These are phyloP conservation scores for Trichoderma lentiforme DNA, from an alignment of 2,329 filamentous ascomycete genomes.

Conservation along the genomic window DNA sequence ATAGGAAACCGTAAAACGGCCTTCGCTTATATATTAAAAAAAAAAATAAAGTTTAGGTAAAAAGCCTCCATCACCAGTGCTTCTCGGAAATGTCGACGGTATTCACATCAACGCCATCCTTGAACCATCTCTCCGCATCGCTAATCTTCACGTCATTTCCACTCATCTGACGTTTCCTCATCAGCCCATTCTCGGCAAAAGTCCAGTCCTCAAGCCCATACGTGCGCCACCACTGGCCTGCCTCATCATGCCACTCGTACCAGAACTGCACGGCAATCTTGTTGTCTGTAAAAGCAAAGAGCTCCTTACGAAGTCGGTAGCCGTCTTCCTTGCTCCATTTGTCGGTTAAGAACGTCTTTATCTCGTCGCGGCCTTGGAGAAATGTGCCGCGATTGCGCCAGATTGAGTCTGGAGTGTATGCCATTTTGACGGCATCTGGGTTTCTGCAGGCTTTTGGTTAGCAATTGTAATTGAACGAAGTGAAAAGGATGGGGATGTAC, in stretches of 20 bases:
- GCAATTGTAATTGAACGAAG: not conserved
- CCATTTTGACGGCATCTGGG: conserved; percentile 62
- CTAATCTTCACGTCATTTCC: conserved; percentile 66
- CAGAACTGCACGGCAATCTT: conserved; percentile 87
- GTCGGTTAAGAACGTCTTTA: conserved; percentile 63
- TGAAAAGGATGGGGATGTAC: conserved; percentile 12
- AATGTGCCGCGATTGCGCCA: conserved; percentile 79
- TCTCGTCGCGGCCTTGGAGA: conserved; percentile 63
- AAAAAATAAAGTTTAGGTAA: not conserved
- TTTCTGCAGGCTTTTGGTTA: conserved; percentile 44
- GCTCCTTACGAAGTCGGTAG: conserved; percentile 76
- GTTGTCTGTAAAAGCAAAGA: conserved; percentile 73
- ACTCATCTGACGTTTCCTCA: conserved; percentile 74
- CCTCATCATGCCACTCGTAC: conserved; percentile 73
- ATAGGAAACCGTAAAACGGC: not conserved
- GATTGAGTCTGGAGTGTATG: conserved; percentile 71
- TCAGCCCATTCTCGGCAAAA: conserved; percentile 65
- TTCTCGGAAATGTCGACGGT: conserved; percentile 61
- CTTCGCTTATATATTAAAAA: not conserved
- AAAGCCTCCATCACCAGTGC: conserved; percentile 54
- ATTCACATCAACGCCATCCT: conserved; percentile 66
- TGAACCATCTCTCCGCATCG: conserved; percentile 66
- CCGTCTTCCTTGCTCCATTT: conserved; percentile 73
- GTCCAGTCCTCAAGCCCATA: conserved; percentile 84
- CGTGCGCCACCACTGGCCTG: conserved; percentile 79